These are phyloP conservation scores for Debaryomyces tyrocola DNA, from an alignment of 805 yeast genomes.

Conservation along the genomic window DNA sequence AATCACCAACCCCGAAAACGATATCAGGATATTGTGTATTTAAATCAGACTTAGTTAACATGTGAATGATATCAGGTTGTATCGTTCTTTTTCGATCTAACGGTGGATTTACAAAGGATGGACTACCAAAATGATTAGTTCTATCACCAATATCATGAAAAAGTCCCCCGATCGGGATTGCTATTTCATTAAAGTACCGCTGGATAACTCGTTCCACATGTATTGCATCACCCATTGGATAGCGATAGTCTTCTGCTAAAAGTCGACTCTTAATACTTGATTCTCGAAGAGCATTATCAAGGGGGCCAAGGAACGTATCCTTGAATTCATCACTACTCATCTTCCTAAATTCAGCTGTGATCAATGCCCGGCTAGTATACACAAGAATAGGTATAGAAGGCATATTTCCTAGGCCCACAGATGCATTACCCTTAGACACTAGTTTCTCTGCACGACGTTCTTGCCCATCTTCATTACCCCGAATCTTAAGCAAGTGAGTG, in stretches of 20 bases:
- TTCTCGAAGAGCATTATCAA: background rate
- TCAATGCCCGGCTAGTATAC: background rate
- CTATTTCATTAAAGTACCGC: background rate
- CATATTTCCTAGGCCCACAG: constrained; percentile 1
- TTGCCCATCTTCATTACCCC: background rate
- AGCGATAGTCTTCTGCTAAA: background rate
- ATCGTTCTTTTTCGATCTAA: background rate
- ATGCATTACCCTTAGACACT: constrained; percentile 1
- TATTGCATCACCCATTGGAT: background rate
- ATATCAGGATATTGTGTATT: background rate
- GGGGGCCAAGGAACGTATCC: constrained; percentile 1
- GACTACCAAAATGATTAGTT: background rate
- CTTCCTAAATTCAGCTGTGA: constrained; percentile 1
- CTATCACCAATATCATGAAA: background rate
- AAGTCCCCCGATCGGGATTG: background rate
- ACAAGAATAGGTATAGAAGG: background rate
- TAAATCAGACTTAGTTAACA: background rate
- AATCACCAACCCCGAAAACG: constrained; percentile 2
- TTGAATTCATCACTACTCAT: constrained; percentile 1
- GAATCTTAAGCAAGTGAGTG: background rate
- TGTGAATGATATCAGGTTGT: constrained; percentile 1
- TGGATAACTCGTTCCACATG: background rate
- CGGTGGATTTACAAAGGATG: background rate
- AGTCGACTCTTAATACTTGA: background rate
- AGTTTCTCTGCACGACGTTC: background rate